phyloP scores from a whole-genome alignment of 2,329 filamentous ascomycete genomes.

The Acephala macrosclerotiorum region DNA sequence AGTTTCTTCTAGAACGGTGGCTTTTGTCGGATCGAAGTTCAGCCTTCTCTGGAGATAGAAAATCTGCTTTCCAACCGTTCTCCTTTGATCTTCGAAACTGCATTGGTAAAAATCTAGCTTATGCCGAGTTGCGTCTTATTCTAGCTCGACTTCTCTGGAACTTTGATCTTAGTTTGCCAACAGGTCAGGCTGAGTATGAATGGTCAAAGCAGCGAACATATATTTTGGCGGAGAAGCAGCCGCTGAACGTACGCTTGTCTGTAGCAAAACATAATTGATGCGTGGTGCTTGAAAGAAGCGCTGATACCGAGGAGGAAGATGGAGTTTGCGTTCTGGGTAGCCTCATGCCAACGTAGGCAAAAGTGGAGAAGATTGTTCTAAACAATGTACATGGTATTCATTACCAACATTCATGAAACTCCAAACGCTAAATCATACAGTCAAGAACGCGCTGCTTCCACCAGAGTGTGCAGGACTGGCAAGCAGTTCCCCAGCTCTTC shows the following conservation, averaged over 20 bases:
- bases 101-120: neutral
- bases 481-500: conserved; percentile 38
- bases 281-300: too few species aligned
- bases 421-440: neutral
- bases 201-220: too few species aligned
- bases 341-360: too few species aligned
- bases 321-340: too few species aligned
- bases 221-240: too few species aligned
- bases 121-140: neutral
- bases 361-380: too few species aligned
- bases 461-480: neutral
- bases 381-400: neutral
- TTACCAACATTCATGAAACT: neutral
- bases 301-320: too few species aligned
- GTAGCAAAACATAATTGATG: too few species aligned
- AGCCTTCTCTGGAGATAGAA: neutral
- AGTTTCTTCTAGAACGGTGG: neutral
- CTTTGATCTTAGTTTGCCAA: neutral
- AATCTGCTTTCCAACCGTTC: neutral
- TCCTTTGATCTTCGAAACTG: neutral
- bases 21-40: neutral
- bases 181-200: too few species aligned
- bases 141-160: neutral
- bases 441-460: conserved; percentile 7
- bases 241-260: too few species aligned